Evolutionary conservation across 108 stramenopile species (phyloP).

Genomic region (Fistulifera solaris): DNA sequence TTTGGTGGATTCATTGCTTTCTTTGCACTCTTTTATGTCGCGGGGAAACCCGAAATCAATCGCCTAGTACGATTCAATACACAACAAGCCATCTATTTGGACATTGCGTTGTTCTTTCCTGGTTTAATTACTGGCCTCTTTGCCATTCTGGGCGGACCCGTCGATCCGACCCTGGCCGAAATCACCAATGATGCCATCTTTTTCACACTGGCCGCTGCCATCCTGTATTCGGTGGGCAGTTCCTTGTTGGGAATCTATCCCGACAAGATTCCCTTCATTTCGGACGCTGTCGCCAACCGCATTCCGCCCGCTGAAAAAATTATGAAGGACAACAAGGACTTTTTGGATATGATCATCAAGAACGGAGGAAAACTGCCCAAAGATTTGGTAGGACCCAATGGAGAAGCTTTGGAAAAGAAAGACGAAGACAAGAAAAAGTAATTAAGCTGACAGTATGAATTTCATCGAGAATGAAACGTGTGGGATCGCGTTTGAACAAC

Average conservation of each 20-base stretch:
- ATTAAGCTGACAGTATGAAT: too few species aligned
- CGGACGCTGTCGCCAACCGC: conserved; percentile 50
- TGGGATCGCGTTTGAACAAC: too few species aligned
- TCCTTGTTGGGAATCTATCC: conserved; percentile 63
- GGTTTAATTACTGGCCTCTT: conserved; percentile 47
- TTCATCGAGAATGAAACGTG: too few species aligned
- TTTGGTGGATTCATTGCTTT: conserved; percentile 77
- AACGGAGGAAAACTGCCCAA: too few species aligned
- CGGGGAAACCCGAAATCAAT: conserved; percentile 68
- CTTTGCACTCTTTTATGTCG: conserved; percentile 56
- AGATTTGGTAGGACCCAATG: too few species aligned
- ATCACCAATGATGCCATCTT: conserved; percentile 60
- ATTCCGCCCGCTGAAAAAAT: conserved; percentile 83
- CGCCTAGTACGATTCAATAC: conserved; percentile 76
- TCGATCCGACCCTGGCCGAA: conserved; percentile 25
- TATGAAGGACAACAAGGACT: conserved; percentile 7
- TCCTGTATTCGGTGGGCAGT: conserved; percentile 54
- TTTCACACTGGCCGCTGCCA: conserved; percentile 42
- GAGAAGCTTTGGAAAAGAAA: too few species aligned
- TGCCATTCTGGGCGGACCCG: conserved; percentile 19
- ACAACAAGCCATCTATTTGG: conserved; percentile 87
- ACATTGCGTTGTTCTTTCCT: conserved; percentile 86
- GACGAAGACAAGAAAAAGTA: too few species aligned
- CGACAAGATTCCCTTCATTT: conserved; percentile 65
- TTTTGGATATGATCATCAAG: neutral